Evolutionary conservation across 2,329 filamentous ascomycete species (phyloP), one percentile per base, ranked within the genome.

Genomic region (Sporothrix brasiliensis): DNA sequence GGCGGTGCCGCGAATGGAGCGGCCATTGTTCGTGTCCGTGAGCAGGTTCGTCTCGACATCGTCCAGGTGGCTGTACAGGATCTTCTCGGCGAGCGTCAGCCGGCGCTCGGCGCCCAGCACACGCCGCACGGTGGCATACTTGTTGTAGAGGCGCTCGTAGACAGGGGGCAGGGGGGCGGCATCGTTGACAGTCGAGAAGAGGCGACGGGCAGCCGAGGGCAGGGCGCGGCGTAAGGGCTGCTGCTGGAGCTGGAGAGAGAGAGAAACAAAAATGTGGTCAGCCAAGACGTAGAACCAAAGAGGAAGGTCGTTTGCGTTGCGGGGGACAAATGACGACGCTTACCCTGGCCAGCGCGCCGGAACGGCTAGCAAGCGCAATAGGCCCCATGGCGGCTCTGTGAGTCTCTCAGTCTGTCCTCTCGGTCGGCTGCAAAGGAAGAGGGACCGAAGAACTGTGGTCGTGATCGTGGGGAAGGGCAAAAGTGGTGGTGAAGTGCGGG

Each of bases 51-150:
- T 93, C 81, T 97, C 94, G 7, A 90, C 88, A 77, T 93, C 92
- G 81, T 95, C 91, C 74, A 99, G 85, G 82, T 99, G 95, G 77
- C 94, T 93, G 84, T 98, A 99, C 71, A 99, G 87, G 77, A 99
- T 97, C 87, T 99, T 99, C 83, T 99, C 95, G 73, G 95, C 93
- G 70, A 99, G 87, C 2, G 94, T 97, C 72, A 99, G 87, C 70
- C 85, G 83, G 75, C 84, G 83, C 9, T 73, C 63, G 71, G 81
- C 76, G 65, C 90, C 91, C 47, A 97, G 86, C 11, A 97, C 87
- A 69, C 87, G 86, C 68, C 87, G 86, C 44, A 97, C 94, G 78
- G 93, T 85, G 73, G 88, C 84, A 73, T 97, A 90, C 76, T 90
- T 92, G 77, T 86, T 86, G 78, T 94, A 86, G 67, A 97, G 91